A percentile compares a stretch with the other conserved stretches of the same genome.
Evolutionary conservation across 2,329 filamentous ascomycete genomes (phyloP).

Genomic region (Cladophialophora yegresii): DNA sequence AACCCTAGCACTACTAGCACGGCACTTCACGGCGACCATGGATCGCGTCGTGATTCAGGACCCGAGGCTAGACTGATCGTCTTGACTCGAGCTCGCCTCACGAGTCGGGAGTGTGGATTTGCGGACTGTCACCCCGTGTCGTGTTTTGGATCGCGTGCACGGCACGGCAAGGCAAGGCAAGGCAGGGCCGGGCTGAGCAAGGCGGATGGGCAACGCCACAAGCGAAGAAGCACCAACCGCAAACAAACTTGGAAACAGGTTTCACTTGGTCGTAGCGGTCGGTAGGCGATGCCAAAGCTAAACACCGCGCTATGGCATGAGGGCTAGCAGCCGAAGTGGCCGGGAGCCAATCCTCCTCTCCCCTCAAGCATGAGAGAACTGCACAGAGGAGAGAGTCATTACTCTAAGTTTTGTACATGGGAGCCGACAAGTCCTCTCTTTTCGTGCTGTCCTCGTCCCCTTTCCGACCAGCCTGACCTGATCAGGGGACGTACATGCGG

Average conservation of each 20-base stretch:
- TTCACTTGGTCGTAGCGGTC: not conserved
- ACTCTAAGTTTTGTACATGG: not conserved
- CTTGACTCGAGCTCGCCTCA: not conserved
- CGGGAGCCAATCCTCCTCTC: not conserved
- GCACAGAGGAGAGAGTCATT: not conserved
- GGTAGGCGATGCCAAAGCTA: not conserved
- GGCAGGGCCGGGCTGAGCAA: too few species aligned
- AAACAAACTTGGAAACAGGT: not conserved
- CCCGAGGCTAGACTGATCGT: not conserved
- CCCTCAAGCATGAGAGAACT: not conserved
- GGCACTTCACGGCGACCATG: not conserved
- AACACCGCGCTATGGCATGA: not conserved
- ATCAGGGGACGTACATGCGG: not conserved
- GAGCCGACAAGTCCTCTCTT: not conserved
- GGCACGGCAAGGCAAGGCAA: too few species aligned
- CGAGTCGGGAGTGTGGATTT: not conserved
- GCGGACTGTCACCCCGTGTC: not conserved
- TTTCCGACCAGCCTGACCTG: not conserved
- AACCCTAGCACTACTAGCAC: too few species aligned
- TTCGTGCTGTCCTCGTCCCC: not conserved
- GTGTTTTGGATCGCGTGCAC: not conserved
- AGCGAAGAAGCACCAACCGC: not conserved
- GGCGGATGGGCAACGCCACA: not conserved
- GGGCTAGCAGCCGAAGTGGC: not conserved
- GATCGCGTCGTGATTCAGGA: not conserved